Conservation (phyloP, 345 rosid genomes). For the Euclidium syriacum region DNA sequence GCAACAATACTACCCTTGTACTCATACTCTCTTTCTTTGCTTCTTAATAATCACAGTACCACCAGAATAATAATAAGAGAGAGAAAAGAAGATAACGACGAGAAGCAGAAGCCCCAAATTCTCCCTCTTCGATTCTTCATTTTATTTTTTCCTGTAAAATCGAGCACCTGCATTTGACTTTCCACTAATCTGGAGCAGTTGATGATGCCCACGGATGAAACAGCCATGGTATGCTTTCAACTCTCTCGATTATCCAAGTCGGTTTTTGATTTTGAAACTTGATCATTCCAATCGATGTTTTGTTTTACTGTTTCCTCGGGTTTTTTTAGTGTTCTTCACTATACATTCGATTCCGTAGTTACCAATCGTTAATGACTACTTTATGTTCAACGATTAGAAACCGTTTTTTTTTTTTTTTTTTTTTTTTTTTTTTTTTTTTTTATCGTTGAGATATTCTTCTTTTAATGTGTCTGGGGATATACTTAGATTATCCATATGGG, state of each 20-base stretch:
- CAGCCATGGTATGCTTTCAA: background rate
- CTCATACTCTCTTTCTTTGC: constrained; percentile 3
- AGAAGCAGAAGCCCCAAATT: constrained; percentile 2
- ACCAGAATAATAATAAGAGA: background rate
- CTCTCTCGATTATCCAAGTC: background rate
- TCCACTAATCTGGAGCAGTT: background rate
- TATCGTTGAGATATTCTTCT: background rate
- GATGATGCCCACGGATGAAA: background rate
- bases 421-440: background rate
- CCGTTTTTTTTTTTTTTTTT: background rate
- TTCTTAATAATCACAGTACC: background rate
- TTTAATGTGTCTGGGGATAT: background rate
- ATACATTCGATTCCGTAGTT: background rate
- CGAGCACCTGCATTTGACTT: constrained; percentile 12
- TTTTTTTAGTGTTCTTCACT: background rate
- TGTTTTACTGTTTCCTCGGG: background rate
- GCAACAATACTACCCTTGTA: constrained; percentile 12
- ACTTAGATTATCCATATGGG: background rate
- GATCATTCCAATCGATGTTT: background rate
- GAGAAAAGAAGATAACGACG: constrained; percentile 9
- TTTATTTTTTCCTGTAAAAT: background rate
- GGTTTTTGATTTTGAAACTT: background rate
- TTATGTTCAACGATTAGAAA: too few relatives aligned
- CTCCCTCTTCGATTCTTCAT: background rate
- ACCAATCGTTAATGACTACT: too few relatives aligned